Conservation (phyloP, 1,284 basidiomycete species). For the Moesziomyces aphidis region DNA sequence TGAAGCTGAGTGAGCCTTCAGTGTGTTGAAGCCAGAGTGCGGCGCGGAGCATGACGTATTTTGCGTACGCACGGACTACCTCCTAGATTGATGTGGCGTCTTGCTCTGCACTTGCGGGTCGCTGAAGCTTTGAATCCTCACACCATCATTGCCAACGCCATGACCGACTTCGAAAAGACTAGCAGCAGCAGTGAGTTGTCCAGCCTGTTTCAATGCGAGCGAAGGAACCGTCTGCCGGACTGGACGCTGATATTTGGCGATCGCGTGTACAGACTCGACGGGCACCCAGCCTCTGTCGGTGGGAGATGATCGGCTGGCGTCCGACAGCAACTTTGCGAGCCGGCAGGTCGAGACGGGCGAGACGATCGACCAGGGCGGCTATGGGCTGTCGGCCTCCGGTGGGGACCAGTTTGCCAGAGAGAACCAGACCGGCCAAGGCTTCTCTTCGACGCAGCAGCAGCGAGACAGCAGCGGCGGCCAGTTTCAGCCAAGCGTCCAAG, state of each 20-base stretch:
- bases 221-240: too few relatives aligned
- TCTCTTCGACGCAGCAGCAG: conserved; percentile 20
- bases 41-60: too few relatives aligned
- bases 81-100: too few relatives aligned
- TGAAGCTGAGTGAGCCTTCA: too few relatives aligned
- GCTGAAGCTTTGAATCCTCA: not conserved
- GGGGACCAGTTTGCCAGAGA: conserved; percentile 39
- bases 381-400: conserved; percentile 38
- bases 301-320: conserved; percentile 41
- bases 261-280: conserved; percentile 12
- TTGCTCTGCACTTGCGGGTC: too few relatives aligned
- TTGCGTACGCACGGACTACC: too few relatives aligned
- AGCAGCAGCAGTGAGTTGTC: not conserved
- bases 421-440: conserved; percentile 45
- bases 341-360: conserved; percentile 23
- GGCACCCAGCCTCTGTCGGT: conserved; percentile 32
- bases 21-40: too few relatives aligned
- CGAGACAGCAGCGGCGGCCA: conserved; percentile 17
- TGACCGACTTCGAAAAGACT: not conserved
- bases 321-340: conserved; percentile 45
- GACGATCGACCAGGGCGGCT: conserved; percentile 43
- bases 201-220: too few relatives aligned
- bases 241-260: too few relatives aligned
- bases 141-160: not conserved
- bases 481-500: conserved; percentile 39